Conservation (phyloP, 805 yeast species). For the Metschnikowia baotianmanensis region DNA sequence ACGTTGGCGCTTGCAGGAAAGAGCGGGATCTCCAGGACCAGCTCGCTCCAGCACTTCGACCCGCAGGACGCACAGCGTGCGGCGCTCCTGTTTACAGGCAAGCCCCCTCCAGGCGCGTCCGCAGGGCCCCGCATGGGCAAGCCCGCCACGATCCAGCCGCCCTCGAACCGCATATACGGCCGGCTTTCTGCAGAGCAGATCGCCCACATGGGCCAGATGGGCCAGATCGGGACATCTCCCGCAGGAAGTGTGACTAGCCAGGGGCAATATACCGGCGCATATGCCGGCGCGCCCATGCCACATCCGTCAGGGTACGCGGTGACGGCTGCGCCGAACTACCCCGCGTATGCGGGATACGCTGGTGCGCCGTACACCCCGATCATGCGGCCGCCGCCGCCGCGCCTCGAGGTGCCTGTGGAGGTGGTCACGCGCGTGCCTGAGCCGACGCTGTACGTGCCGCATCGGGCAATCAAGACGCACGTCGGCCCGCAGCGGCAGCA, state of each 20-base stretch:
- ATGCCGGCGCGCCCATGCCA: neutral
- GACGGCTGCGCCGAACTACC: slow-evolving; percentile 1
- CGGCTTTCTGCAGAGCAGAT: slow-evolving; percentile 1
- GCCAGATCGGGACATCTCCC: neutral
- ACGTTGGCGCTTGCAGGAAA: slow-evolving; percentile 1
- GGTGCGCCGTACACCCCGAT: slow-evolving; percentile 4
- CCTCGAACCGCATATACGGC: slow-evolving; percentile 38
- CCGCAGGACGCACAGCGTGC: slow-evolving; percentile 5
- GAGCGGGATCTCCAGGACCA: slow-evolving; percentile 7
- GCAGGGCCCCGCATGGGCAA: slow-evolving; percentile 42
- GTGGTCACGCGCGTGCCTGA: slow-evolving; percentile 26
- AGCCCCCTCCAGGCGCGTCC: too few relatives aligned
- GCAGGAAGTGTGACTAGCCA: neutral
- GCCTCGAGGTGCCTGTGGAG: slow-evolving; percentile 32
- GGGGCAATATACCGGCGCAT: too few relatives aligned
- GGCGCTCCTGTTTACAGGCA: slow-evolving; percentile 31
- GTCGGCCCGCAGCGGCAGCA: slow-evolving; percentile 16
- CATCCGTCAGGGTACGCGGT: slow-evolving; percentile 3
- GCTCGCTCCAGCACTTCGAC: slow-evolving; percentile 8
- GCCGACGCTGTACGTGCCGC: slow-evolving; percentile 21
- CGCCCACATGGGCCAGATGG: neutral
- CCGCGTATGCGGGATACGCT: slow-evolving; percentile 5
- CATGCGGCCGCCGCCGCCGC: slow-evolving; percentile 35
- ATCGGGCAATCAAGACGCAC: slow-evolving; percentile 30
- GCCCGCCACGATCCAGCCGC: slow-evolving; percentile 46